These are phyloP conservation scores for Podaxis rugospora DNA, from an alignment of 768 basidiomycete genomes.

Conservation along the genomic window DNA sequence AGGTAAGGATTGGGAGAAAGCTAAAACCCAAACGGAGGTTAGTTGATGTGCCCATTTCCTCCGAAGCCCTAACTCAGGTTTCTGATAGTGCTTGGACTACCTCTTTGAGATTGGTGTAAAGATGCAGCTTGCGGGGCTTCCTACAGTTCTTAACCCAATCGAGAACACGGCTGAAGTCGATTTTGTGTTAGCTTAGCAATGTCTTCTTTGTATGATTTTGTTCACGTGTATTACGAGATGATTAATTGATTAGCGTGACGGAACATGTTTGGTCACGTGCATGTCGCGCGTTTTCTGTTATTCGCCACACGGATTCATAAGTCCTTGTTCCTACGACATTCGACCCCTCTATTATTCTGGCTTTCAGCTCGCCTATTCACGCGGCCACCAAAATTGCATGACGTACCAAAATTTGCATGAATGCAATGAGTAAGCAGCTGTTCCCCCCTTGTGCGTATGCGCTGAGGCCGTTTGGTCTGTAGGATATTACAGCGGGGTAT, in stretches of 20 bases:
- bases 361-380: not conserved
- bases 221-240: too few relatives aligned
- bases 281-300: not conserved
- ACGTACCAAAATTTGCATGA: not conserved
- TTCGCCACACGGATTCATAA: not conserved
- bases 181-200: too few relatives aligned
- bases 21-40: slow-evolving; percentile 85
- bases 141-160: slow-evolving; percentile 33
- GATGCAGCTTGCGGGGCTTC: slow-evolving; percentile 65
- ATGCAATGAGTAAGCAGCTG: not conserved
- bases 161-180: too few relatives aligned
- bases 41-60: not conserved
- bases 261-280: not conserved
- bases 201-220: too few relatives aligned
- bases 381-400: not conserved
- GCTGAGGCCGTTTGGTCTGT: not conserved
- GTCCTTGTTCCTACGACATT: not conserved
- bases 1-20: slow-evolving; percentile 79
- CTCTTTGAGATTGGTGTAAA: slow-evolving; percentile 85
- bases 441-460: not conserved
- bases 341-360: not conserved
- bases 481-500: not conserved
- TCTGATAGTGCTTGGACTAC: slow-evolving; percentile 78
- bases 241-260: not conserved
- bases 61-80: not conserved